These are phyloP conservation scores for Collybiopsis luxurians DNA, from an alignment of 768 basidiomycete genomes.

Conservation along the genomic window DNA sequence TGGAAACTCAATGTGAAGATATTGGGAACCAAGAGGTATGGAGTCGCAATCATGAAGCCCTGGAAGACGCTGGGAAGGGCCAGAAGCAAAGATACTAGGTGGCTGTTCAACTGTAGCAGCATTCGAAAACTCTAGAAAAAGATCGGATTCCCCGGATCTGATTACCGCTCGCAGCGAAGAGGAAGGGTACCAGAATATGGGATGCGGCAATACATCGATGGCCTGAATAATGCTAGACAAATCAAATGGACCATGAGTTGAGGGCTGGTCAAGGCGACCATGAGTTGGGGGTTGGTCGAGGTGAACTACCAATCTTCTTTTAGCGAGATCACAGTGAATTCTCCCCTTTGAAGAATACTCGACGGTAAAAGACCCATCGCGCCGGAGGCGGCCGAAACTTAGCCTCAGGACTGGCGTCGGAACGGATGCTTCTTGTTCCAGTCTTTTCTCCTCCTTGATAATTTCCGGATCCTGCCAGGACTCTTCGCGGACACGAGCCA, in stretches of 20 bases:
- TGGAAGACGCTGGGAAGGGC: neutral
- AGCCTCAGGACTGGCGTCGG: neutral
- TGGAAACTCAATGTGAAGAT: neutral
- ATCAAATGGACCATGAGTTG: too few relatives aligned
- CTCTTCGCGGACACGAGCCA: neutral
- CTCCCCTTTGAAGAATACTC: neutral
- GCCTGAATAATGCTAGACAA: neutral
- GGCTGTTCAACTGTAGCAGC: neutral
- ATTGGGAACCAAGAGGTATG: neutral
- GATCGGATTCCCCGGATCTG: neutral
- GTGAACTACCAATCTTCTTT: neutral
- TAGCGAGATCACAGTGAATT: neutral
- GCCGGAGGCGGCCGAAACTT: slow-evolving; percentile 3
- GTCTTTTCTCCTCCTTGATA: neutral
- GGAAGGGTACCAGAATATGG: neutral
- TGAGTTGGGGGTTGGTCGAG: too few relatives aligned
- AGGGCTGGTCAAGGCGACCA: too few relatives aligned
- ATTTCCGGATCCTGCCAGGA: slow-evolving; percentile 1
- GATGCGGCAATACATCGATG: neutral
- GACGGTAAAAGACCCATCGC: neutral
- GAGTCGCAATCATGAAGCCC: neutral
- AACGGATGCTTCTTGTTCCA: neutral
- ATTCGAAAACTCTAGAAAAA: neutral
- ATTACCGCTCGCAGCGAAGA: neutral
- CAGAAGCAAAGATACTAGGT: too few relatives aligned